These are phyloP conservation scores for Coemansia nantahalensis DNA, from an alignment of 192 early-diverging fungal species.

Conservation along the genomic window DNA sequence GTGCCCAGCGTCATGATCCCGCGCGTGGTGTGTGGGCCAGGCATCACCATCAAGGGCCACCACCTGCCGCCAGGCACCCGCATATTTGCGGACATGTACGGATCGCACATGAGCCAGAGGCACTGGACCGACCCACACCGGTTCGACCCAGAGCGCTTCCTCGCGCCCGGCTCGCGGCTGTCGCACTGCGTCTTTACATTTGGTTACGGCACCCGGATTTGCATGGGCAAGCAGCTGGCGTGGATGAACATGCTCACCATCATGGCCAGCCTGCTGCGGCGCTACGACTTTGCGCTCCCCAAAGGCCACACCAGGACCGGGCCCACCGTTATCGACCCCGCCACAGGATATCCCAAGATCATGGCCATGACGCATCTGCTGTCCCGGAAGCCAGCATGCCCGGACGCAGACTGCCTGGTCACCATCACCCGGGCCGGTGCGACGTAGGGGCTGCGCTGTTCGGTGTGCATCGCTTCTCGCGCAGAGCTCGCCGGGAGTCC, in stretches of 20 bases:
- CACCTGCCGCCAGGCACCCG: constrained; percentile 17
- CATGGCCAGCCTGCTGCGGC: constrained; percentile 23
- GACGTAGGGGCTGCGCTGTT: no score
- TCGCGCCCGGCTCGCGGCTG: background rate
- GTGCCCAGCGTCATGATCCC: constrained; percentile 27
- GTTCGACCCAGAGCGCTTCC: constrained; percentile 20
- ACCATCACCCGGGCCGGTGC: no score
- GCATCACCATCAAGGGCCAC: constrained; percentile 13
- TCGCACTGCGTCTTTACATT: constrained; percentile 38
- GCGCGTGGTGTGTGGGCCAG: background rate
- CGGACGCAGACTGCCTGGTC: no score
- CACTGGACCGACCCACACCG: constrained; percentile 16
- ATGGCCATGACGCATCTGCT: constrained; percentile 27
- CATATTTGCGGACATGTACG: constrained; percentile 21
- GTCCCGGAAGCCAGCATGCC: constrained; percentile 13
- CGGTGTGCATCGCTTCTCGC: no score
- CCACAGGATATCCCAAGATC: constrained; percentile 6
- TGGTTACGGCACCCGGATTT: constrained; percentile 25
- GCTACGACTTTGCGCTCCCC: constrained; percentile 19
- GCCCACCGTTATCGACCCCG: constrained; percentile 7
- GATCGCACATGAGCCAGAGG: constrained; percentile 8
- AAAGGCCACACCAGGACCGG: constrained; percentile 7
- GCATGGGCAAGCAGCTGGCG: constrained; percentile 36
- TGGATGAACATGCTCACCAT: constrained; percentile 30
- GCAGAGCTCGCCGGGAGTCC: no score